Percentiles rank a stretch among this genome's conserved stretches.
Conservation (phyloP, 2,329 filamentous ascomycete genomes). For the Neurospora sp. region DNA sequence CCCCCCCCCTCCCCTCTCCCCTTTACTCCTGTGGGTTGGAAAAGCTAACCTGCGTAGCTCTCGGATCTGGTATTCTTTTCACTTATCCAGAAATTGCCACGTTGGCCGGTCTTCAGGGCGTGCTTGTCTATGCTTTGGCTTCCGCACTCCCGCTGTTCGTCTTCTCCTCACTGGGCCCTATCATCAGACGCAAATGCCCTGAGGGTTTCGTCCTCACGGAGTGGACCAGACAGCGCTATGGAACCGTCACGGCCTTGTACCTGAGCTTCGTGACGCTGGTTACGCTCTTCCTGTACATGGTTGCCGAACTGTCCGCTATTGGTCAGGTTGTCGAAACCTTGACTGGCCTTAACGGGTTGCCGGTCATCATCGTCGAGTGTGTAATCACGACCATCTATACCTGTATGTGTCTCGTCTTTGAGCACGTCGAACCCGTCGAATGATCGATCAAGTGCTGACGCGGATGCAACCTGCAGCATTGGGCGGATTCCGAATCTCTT, state of each 20-base stretch:
- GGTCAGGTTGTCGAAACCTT: constrained; percentile 68
- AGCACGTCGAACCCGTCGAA: constrained; percentile 5
- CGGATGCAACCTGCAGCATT: constrained; percentile 40
- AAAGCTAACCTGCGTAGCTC: constrained; percentile 49
- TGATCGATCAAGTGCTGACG: not conserved
- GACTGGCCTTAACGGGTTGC: constrained; percentile 64
- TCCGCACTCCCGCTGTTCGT: constrained; percentile 63
- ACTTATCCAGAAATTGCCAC: constrained; percentile 73
- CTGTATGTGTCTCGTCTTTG: constrained; percentile 36
- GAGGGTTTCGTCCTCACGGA: constrained; percentile 79
- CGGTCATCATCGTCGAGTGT: constrained; percentile 68
- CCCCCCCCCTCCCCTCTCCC: constrained; percentile 17
- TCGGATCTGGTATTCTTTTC: constrained; percentile 77
- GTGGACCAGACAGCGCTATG: constrained; percentile 74
- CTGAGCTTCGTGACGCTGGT: constrained; percentile 69
- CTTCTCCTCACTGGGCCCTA: constrained; percentile 64
- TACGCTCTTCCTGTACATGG: constrained; percentile 80
- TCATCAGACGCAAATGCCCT: constrained; percentile 70
- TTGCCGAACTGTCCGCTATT: constrained; percentile 70
- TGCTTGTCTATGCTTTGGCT: constrained; percentile 65
- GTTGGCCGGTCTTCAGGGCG: constrained; percentile 67
- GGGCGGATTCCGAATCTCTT: constrained; percentile 75
- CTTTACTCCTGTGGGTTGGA: constrained; percentile 10
- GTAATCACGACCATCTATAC: constrained; percentile 75
- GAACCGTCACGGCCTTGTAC: constrained; percentile 57